Evolutionary conservation across 225 moss, liverwort and hornwort species (phyloP).

Genomic region (Rhytidiadelphus loreus): DNA sequence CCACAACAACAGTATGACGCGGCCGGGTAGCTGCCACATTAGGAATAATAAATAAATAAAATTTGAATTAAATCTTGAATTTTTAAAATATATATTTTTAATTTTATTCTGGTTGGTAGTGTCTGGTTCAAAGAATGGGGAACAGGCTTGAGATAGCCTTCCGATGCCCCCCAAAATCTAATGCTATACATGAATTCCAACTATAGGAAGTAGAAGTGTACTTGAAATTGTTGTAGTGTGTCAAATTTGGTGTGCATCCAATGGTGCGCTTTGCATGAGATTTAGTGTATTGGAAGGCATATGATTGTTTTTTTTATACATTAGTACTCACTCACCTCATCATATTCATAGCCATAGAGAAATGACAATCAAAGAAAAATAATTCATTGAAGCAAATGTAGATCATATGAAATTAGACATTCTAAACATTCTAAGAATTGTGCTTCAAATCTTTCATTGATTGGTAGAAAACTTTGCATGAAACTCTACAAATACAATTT

Average conservation of each 20-base stretch:
- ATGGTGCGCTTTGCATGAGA: background rate
- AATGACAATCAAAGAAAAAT: background rate
- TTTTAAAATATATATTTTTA: no score
- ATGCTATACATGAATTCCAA: no score
- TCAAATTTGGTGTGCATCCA: background rate
- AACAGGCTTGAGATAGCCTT: no score
- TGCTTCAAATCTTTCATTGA: background rate
- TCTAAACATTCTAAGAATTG: background rate
- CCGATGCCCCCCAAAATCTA: no score
- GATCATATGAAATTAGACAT: background rate
- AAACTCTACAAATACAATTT: rapidly evolving
- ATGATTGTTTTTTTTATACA: background rate
- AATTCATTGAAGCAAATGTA: background rate
- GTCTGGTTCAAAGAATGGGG: no score
- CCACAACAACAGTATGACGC: no score
- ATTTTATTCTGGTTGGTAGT: no score
- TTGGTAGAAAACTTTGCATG: background rate
- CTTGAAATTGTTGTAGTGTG: background rate
- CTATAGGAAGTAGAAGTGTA: background rate
- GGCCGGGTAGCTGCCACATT: no score
- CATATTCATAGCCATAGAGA: background rate
- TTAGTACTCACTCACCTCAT: rapidly evolving
- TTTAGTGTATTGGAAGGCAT: background rate
- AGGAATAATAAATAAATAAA: no score
- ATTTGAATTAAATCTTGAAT: no score